phyloP scores from a whole-genome alignment of 1,284 basidiomycete species.

The Ceratobasidium sp. region DNA sequence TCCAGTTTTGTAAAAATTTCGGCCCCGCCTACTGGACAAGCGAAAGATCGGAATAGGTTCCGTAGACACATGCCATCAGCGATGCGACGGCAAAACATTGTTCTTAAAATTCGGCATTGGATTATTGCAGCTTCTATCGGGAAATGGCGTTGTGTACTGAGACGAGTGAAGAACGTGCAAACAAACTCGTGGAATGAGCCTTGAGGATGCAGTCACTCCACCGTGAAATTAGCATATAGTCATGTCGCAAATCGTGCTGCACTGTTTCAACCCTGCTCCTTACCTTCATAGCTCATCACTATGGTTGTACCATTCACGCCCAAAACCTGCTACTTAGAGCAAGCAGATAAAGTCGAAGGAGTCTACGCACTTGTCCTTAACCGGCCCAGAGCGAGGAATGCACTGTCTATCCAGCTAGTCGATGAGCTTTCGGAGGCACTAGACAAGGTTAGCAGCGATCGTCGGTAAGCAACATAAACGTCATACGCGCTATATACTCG shows the following conservation, averaged over 20 bases:
- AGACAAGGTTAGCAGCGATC: neutral
- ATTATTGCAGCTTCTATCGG: neutral
- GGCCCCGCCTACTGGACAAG: constrained; percentile 16
- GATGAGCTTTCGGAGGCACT: constrained; percentile 34
- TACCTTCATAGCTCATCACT: neutral
- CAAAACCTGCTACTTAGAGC: constrained; percentile 34
- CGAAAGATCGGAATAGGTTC: constrained; percentile 1
- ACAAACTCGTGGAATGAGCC: neutral
- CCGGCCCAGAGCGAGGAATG: constrained; percentile 30
- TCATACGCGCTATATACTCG: too few species aligned
- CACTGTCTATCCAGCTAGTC: constrained; percentile 25
- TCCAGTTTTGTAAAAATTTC: constrained; percentile 24
- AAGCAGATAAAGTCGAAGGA: constrained; percentile 11
- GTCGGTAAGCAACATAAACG: too few species aligned
- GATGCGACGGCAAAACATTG: constrained; percentile 17
- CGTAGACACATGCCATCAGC: constrained; percentile 24
- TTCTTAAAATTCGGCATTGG: constrained; percentile 11
- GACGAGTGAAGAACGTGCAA: neutral
- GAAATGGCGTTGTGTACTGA: neutral
- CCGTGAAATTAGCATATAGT: neutral
- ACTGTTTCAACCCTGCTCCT: constrained; percentile 11
- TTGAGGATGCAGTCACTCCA: neutral
- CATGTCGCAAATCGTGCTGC: neutral
- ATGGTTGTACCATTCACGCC: constrained; percentile 40
- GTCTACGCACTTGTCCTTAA: constrained; percentile 27